Percentiles rank a stretch among this genome's conserved stretches.
Conservation (phyloP, 2,329 filamentous ascomycete genomes). For the Zymoseptoria crescenta region DNA sequence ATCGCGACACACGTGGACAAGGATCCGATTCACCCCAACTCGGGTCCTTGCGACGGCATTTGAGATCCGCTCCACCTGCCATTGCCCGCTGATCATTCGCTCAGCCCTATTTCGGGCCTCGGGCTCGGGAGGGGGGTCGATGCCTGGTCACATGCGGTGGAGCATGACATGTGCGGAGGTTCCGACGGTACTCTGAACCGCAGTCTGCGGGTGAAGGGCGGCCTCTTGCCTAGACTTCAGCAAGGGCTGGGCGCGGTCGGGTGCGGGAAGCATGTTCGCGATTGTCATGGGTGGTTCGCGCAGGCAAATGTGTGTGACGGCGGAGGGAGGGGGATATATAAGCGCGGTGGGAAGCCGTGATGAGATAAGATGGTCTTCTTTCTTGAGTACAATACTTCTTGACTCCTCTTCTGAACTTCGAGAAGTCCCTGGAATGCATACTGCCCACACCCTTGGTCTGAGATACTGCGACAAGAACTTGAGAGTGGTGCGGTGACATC, state of each 20-base stretch:
- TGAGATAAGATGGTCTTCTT: background rate
- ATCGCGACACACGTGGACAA: too few species aligned
- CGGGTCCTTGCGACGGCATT: too few species aligned
- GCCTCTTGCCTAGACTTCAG: background rate
- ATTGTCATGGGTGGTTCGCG: background rate
- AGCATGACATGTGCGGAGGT: background rate
- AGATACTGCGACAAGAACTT: background rate
- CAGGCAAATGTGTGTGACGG: background rate
- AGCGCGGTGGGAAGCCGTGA: background rate
- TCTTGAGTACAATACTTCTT: background rate
- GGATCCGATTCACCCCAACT: too few species aligned
- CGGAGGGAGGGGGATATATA: background rate
- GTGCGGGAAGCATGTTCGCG: background rate
- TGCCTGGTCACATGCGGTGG: too few species aligned
- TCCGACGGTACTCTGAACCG: background rate
- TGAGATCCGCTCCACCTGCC: too few species aligned
- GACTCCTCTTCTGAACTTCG: background rate
- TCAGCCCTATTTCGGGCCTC: too few species aligned
- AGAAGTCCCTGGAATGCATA: background rate
- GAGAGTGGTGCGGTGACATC: background rate
- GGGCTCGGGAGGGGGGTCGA: too few species aligned
- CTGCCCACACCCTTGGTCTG: background rate
- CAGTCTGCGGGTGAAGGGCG: background rate
- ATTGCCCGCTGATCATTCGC: too few species aligned
- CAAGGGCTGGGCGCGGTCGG: background rate